Evolutionary conservation across 345 rosid genomes (phyloP).

Genomic region (Euphorbia lathyris): DNA sequence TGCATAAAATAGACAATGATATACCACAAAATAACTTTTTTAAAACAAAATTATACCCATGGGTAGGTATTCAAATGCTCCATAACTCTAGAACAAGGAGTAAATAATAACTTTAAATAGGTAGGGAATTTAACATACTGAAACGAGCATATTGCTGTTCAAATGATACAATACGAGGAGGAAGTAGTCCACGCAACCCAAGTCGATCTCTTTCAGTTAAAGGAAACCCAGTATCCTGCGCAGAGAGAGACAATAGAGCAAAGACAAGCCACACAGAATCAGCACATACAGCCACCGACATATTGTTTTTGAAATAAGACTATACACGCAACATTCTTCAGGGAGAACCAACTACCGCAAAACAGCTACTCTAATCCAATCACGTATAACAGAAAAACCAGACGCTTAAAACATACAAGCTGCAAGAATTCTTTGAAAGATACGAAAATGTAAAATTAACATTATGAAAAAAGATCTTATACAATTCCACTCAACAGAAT

Average conservation of each 20-base stretch:
- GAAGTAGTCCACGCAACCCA: constrained; percentile 93
- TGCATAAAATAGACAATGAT: no score
- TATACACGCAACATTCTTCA: background rate
- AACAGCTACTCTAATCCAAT: background rate
- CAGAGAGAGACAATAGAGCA: constrained; percentile 5
- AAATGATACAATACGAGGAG: constrained; percentile 88
- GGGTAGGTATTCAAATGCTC: no score
- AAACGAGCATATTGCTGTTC: constrained; percentile 93
- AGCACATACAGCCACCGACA: no score
- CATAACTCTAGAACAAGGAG: no score
- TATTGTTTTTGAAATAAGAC: no score
- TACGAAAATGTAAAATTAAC: background rate
- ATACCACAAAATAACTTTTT: no score
- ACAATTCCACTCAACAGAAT: background rate
- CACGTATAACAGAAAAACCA: no score
- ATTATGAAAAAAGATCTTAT: background rate
- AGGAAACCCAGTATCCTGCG: constrained; percentile 96
- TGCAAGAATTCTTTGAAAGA: background rate
- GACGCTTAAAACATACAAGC: background rate
- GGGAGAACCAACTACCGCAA: background rate
- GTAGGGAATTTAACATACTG: constrained; percentile 49
- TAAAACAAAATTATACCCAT: no score
- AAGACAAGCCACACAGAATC: background rate
- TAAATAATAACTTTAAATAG: background rate
- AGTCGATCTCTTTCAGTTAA: constrained; percentile 90